These are phyloP conservation scores for Irpex lacteus DNA, from an alignment of 1,284 basidiomycete species.

Conservation along the genomic window DNA sequence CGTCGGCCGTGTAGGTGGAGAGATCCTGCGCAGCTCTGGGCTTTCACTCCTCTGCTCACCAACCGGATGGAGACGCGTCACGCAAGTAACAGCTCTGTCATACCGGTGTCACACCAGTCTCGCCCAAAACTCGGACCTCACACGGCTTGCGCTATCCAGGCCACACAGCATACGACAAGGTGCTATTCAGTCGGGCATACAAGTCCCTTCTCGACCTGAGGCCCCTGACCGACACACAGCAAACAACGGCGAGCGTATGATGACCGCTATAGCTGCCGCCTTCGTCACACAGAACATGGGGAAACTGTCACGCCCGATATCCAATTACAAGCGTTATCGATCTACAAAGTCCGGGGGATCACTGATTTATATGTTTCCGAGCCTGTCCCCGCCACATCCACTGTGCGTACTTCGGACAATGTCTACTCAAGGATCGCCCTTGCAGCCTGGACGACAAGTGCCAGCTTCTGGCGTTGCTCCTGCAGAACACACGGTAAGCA, in stretches of 20 bases:
- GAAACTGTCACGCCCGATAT: conserved; percentile 1
- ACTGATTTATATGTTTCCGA: no score
- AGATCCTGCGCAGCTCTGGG: not conserved
- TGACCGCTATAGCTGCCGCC: not conserved
- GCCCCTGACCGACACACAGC: not conserved
- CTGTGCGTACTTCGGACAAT: not conserved
- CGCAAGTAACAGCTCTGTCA: not conserved
- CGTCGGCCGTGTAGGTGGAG: conserved; percentile 2
- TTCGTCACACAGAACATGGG: not conserved
- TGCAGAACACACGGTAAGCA: conserved; percentile 12
- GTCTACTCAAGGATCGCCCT: conserved; percentile 43
- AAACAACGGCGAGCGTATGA: not conserved
- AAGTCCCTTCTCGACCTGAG: not conserved
- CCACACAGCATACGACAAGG: not conserved
- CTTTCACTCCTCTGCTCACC: not conserved
- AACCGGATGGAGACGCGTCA: not conserved
- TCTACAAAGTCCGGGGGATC: no score
- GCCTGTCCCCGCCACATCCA: not conserved
- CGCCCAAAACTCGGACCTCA: not conserved
- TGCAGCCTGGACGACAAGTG: conserved; percentile 48
- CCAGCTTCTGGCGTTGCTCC: conserved; percentile 42
- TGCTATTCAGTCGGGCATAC: not conserved
- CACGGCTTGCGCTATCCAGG: not conserved
- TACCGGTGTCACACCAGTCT: not conserved
- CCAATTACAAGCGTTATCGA: not conserved